phyloP scores from a whole-genome alignment of 1,284 basidiomycete species.

The Hemileia vastatrix region DNA sequence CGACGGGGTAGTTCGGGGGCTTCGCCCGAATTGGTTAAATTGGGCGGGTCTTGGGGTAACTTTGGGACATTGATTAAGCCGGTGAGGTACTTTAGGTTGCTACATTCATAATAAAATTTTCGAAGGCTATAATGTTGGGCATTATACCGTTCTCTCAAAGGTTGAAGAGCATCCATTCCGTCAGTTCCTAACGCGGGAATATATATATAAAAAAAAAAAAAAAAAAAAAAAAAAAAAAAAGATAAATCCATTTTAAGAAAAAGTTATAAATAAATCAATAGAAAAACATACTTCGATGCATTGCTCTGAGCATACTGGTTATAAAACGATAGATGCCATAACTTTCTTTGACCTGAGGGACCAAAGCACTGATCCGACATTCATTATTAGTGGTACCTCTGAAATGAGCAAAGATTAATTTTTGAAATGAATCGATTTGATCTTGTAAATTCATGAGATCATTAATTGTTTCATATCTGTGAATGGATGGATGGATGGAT shows the following conservation, averaged over 20 bases:
- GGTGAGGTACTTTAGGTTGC: slow-evolving; percentile 89
- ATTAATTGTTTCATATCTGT: slow-evolving; percentile 84
- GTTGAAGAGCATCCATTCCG: slow-evolving; percentile 72
- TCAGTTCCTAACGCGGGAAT: slow-evolving; percentile 60
- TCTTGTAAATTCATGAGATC: slow-evolving; percentile 94
- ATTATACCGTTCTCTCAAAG: slow-evolving; percentile 70
- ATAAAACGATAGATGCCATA: slow-evolving; percentile 97
- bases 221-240: not conserved
- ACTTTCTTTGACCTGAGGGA: slow-evolving; percentile 89
- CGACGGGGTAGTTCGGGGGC: slow-evolving; percentile 80
- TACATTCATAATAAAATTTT: slow-evolving; percentile 96
- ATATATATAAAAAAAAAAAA: not conserved
- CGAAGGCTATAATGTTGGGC: slow-evolving; percentile 80
- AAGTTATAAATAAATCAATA: not conserved
- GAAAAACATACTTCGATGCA: slow-evolving; percentile 66
- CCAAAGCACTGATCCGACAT: slow-evolving; percentile 83
- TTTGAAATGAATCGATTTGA: slow-evolving; percentile 93
- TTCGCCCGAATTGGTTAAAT: slow-evolving; percentile 68
- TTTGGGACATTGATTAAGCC: slow-evolving; percentile 93
- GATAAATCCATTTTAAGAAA: not conserved
- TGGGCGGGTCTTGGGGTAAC: slow-evolving; percentile 89
- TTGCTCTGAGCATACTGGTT: slow-evolving; percentile 89
- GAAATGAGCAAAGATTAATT: slow-evolving; percentile 88
- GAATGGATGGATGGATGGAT: slow-evolving; percentile 6
- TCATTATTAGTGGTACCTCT: slow-evolving; percentile 82